Base-by-base conservation (phyloP, 2,329 filamentous ascomycete genomes). In the Metarhizium robertsii region DNA sequence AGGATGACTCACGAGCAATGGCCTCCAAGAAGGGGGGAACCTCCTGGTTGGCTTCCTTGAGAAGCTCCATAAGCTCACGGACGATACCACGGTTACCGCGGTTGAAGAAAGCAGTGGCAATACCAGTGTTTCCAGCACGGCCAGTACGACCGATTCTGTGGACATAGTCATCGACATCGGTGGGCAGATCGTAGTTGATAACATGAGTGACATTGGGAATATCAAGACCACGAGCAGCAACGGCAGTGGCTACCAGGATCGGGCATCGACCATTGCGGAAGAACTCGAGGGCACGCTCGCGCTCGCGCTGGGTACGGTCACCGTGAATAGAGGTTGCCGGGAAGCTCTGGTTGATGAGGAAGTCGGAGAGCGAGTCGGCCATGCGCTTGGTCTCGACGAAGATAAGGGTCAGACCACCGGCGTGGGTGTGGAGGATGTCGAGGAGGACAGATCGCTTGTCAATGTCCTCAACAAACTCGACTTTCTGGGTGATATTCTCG, bases 371-470 rank as follows among this genome's bases (percentile, higher is more conserved):
- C 16, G 92, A 92, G 73, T 99, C 94, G 58, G 94, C 94, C 92
- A 97, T 97, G 65, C 94, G 92, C 86, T 99, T 99, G 59, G 94
- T 97, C 81, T 97, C 94, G 60, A 99, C 94, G 76, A 99, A 99
- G 70, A 99, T 96, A 60, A 99, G 79, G 16, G 92, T 97, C 59
- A 97, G 81, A 67, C 92, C 92, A 59, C 78, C 88, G 57, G 86
- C 89, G 66, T 96, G 90, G 46, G 90, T 96, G 81, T 97, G 92
- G 55, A 99, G 86, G 62, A 99, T 97, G 67, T 99, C 94, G 58
- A 99, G 84, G 51, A 99, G 85, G 61, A 97, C 92, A 55, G 94
- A 97, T 71, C 92, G 91, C 86, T 99, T 99, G 82, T 99, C 94
- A 60, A 84, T 76, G 66, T 97, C 94, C 77, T 97, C 92, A 58